Evolutionary conservation across 179 eudicot species (phyloP).

Genomic region (Beta macrorhiza): DNA sequence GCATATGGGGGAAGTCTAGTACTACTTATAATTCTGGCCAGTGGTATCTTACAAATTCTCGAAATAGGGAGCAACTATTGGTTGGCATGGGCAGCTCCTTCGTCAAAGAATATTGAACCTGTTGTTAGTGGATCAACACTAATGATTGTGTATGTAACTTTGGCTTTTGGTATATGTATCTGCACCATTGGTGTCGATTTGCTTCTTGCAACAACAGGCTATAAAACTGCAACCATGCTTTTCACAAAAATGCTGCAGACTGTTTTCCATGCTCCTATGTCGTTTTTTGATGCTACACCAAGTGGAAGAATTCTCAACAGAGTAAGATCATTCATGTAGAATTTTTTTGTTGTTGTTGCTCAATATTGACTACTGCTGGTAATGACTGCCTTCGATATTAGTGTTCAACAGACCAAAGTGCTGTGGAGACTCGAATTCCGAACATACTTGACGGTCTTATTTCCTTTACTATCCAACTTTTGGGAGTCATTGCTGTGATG

Average conservation of each 20-base stretch:
- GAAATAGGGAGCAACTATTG: slow-evolving; percentile 23
- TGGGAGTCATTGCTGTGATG: slow-evolving; percentile 18
- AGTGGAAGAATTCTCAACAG: slow-evolving; percentile 29
- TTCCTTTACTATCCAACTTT: neutral
- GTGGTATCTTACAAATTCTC: neutral
- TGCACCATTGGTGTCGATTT: slow-evolving; percentile 10
- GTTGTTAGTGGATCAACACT: slow-evolving; percentile 14
- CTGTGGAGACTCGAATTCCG: slow-evolving; percentile 18
- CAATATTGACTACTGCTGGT: neutral
- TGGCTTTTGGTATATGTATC: slow-evolving; percentile 20
- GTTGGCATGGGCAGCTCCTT: slow-evolving; percentile 28
- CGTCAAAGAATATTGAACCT: slow-evolving; percentile 12
- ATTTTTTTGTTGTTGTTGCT: too few species aligned
- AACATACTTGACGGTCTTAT: neutral
- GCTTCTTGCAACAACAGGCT: slow-evolving; percentile 19
- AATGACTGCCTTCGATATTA: neutral
- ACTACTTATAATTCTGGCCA: slow-evolving; percentile 12
- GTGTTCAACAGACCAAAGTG: slow-evolving; percentile 29
- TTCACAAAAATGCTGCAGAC: slow-evolving; percentile 21
- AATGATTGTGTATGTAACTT: slow-evolving; percentile 2
- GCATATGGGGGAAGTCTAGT: slow-evolving; percentile 23
- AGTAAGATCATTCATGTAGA: slow-evolving; percentile 3
- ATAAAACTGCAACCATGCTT: slow-evolving; percentile 20
- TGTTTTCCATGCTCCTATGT: slow-evolving; percentile 28
- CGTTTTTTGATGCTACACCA: slow-evolving; percentile 31